Conservation (phyloP, 1,284 basidiomycete species). For the Cutaneotrichosporon cavernicola region DNA sequence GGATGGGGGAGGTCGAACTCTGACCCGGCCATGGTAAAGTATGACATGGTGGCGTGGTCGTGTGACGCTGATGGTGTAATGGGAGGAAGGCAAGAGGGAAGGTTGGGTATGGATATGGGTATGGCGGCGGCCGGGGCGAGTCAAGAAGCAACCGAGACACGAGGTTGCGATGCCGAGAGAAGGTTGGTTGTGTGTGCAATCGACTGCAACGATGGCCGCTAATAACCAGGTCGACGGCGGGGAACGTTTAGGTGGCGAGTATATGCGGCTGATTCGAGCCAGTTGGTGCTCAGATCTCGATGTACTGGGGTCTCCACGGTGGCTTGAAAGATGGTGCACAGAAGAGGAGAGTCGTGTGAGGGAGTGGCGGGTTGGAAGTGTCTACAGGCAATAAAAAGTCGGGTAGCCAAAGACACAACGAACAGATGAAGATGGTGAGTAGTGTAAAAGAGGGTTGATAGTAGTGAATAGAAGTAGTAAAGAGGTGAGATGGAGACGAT, state of each 20-base stretch:
- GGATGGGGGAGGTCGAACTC: slow-evolving; percentile 29
- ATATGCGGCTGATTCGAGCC: neutral
- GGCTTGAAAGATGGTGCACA: neutral
- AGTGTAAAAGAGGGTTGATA: neutral
- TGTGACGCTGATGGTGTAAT: neutral
- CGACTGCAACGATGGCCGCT: neutral
- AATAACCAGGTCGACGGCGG: neutral
- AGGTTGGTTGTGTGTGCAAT: neutral
- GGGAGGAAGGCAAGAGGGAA: neutral
- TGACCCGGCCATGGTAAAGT: slow-evolving; percentile 22
- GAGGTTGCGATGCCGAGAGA: neutral
- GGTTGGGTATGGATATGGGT: neutral
- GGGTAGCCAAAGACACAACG: neutral
- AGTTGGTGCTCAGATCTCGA: neutral
- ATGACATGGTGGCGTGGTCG: slow-evolving; percentile 16
- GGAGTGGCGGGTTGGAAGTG: neutral
- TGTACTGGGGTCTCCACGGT: neutral
- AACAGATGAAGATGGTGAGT: neutral
- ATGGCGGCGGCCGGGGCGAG: neutral
- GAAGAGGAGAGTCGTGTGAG: neutral
- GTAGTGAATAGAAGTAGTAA: neutral
- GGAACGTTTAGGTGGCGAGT: neutral
- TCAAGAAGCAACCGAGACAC: neutral
- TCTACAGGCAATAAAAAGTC: neutral
- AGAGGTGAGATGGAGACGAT: neutral